These are phyloP conservation scores for Termitomyces bulborhizus DNA, from an alignment of 768 basidiomycete genomes.

Conservation along the genomic window DNA sequence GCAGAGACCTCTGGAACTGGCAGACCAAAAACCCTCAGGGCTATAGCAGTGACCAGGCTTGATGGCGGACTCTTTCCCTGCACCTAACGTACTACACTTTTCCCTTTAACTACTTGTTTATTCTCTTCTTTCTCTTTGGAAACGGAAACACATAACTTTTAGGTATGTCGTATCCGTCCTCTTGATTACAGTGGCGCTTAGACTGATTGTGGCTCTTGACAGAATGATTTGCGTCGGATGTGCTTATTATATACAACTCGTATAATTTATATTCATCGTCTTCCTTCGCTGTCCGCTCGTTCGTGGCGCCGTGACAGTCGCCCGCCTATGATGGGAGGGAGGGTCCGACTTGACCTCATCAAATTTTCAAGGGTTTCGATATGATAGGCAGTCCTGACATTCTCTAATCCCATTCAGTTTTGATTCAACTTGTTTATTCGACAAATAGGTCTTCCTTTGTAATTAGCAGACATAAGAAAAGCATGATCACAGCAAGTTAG, in stretches of 20 bases:
- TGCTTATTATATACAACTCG: neutral
- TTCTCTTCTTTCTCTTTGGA: neutral
- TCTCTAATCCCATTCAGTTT: too few species aligned
- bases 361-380: too few species aligned
- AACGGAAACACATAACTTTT: neutral
- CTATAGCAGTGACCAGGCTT: constrained; percentile 29
- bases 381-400: too few species aligned
- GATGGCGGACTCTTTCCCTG: neutral
- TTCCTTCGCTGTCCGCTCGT: neutral
- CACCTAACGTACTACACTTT: neutral
- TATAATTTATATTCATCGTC: neutral
- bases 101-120: neutral
- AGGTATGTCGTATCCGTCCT: neutral
- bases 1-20: constrained; percentile 98
- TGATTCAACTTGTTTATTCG: too few species aligned
- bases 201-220: neutral
- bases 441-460: too few species aligned
- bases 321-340: too few species aligned
- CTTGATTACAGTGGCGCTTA: neutral
- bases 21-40: constrained; percentile 88
- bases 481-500: too few species aligned
- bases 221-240: neutral
- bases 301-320: neutral
- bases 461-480: too few species aligned
- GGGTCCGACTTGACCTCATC: too few species aligned